Conservation (phyloP, 2,329 filamentous ascomycete species). For the Neofusicoccum umdonicola region DNA sequence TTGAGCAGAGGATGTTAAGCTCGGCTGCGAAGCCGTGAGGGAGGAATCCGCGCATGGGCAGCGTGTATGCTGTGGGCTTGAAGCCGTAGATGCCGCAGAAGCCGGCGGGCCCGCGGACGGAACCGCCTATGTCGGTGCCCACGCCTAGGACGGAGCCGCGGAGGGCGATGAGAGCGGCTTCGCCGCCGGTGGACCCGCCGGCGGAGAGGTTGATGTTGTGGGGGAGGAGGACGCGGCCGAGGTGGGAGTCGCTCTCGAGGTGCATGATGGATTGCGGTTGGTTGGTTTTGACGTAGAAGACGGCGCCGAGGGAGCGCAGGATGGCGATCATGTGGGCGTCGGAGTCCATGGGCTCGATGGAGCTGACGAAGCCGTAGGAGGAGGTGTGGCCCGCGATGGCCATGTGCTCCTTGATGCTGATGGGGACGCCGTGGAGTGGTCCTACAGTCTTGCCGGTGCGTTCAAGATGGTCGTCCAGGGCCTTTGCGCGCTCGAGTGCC, state of each 20-base stretch:
- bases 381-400: conserved; percentile 57
- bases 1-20: conserved; percentile 21
- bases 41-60: conserved; percentile 20
- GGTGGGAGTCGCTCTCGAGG: conserved; percentile 49
- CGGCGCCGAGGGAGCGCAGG: conserved; percentile 40
- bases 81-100: conserved; percentile 15
- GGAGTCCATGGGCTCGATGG: conserved; percentile 27
- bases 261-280: conserved; percentile 56
- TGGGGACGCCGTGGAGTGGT: conserved; percentile 46
- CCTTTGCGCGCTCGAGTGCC: conserved; percentile 22
- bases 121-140: conserved; percentile 25
- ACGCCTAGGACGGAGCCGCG: conserved; percentile 54
- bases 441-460: conserved; percentile 36
- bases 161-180: conserved; percentile 54
- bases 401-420: conserved; percentile 53
- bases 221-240: conserved; percentile 54
- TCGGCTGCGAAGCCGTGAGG: conserved; percentile 20
- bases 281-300: conserved; percentile 54
- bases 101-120: conserved; percentile 15
- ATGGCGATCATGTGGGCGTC: conserved; percentile 28
- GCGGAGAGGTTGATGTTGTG: conserved; percentile 50
- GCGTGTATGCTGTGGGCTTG: conserved; percentile 16
- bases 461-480: conserved; percentile 45
- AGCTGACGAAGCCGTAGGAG: conserved; percentile 57
- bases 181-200: conserved; percentile 57